Conservation (phyloP, 768 basidiomycete genomes). For the Lactarius indigo region DNA sequence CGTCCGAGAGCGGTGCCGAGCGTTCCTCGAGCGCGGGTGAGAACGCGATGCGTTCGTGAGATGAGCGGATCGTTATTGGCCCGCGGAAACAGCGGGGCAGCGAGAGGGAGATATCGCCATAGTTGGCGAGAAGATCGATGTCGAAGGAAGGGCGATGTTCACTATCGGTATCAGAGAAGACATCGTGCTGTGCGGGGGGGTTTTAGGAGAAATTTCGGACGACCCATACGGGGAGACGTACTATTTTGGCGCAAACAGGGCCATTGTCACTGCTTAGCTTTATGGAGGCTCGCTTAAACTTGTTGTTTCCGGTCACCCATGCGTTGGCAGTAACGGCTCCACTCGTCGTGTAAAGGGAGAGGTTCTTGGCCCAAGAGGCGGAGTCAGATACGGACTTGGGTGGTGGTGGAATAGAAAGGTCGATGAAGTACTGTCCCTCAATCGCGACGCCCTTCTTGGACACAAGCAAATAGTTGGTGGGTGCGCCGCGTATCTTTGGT, state of each 20-base stretch:
- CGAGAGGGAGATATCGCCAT: constrained; percentile 10
- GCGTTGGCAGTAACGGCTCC: background rate
- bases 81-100: constrained; percentile 12
- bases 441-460: background rate
- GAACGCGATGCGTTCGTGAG: constrained; percentile 2
- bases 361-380: background rate
- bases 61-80: constrained; percentile 2
- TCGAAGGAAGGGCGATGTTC: background rate
- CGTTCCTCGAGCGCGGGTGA: constrained; percentile 3
- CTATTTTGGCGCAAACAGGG: background rate
- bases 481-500: background rate
- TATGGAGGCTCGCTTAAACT: background rate
- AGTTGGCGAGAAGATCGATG: background rate
- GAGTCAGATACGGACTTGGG: background rate
- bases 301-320: background rate
- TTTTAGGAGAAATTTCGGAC: background rate
- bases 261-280: background rate
- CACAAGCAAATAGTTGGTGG: background rate
- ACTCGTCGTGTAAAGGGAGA: constrained; percentile 6
- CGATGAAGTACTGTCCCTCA: constrained; percentile 9
- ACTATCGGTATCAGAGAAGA: background rate
- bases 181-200: background rate
- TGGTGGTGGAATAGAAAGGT: constrained; percentile 1
- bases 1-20: background rate
- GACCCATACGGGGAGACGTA: background rate